Conservation (phyloP, 129 eudicot species). For the Lonicera japonica region DNA sequence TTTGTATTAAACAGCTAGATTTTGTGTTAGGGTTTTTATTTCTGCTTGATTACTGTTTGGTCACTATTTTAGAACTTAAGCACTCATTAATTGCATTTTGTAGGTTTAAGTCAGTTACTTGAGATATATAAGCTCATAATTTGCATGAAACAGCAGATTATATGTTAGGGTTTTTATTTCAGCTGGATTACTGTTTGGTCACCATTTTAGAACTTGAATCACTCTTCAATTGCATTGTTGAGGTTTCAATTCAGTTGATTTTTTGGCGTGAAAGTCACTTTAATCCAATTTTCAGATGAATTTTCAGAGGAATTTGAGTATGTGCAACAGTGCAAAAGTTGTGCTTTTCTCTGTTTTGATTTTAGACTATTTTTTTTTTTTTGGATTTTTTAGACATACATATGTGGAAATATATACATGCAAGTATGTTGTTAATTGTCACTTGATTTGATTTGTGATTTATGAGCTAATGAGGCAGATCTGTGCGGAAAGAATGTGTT, state of each 20-base stretch:
- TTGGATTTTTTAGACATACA: neutral
- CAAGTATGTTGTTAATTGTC: neutral
- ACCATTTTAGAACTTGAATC: no score
- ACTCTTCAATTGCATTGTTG: no score
- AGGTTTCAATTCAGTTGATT: constrained; percentile 6
- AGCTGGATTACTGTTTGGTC: no score
- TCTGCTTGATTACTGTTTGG: neutral
- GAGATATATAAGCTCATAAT: no score
- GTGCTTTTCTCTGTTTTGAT: neutral
- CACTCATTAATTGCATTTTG: no score
- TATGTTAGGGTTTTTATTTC: no score
- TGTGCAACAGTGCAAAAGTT: no score
- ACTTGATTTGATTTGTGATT: constrained; percentile 11
- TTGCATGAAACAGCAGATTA: no score
- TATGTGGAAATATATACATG: neutral
- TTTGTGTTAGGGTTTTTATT: constrained; percentile 19
- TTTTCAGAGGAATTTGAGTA: constrained; percentile 3
- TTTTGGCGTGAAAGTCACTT: neutral
- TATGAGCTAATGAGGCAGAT: constrained; percentile 10
- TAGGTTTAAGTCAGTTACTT: no score
- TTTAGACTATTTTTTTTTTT: constrained; percentile 11
- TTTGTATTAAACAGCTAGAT: neutral
- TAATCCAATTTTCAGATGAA: constrained; percentile 16
- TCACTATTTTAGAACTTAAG: neutral
- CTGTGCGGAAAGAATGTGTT: no score